Conservation (phyloP, 1,284 basidiomycete genomes). For the Tetrapyrgos nigripes region DNA sequence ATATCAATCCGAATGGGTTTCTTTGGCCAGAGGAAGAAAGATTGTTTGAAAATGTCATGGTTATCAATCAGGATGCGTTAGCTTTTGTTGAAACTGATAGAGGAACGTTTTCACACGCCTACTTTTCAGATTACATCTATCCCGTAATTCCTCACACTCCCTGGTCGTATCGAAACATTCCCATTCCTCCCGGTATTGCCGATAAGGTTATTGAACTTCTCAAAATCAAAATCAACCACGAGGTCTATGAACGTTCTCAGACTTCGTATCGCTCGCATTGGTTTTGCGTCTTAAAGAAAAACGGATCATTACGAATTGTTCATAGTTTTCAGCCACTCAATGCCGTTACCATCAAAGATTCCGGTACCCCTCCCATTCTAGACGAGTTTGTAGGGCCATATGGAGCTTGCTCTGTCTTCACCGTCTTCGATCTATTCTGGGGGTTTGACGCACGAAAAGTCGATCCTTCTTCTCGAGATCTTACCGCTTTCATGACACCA, state of each 20-base stretch:
- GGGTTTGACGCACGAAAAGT: slow-evolving; percentile 20
- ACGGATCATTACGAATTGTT: slow-evolving; percentile 34
- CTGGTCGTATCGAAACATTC: slow-evolving; percentile 13
- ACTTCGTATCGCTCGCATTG: slow-evolving; percentile 43
- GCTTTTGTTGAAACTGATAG: no score
- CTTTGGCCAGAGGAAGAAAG: no score
- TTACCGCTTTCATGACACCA: no score
- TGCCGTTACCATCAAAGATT: slow-evolving; percentile 34
- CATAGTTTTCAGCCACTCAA: slow-evolving; percentile 38
- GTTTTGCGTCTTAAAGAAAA: slow-evolving; percentile 49
- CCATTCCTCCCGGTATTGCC: no score
- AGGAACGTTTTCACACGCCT: slow-evolving; percentile 34
- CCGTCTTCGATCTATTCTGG: not conserved
- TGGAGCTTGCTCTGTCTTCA: not conserved
- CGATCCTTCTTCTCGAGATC: slow-evolving; percentile 10
- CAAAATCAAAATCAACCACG: slow-evolving; percentile 25
- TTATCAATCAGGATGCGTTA: slow-evolving; percentile 27
- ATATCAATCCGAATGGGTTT: no score
- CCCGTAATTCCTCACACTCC: slow-evolving; percentile 34
- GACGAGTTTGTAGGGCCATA: not conserved
- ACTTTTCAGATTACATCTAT: slow-evolving; percentile 36
- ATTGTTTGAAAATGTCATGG: slow-evolving; percentile 32
- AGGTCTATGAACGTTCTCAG: slow-evolving; percentile 36
- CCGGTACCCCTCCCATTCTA: no score
- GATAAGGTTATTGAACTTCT: slow-evolving; percentile 26